Percentiles rank a stretch among this genome's conserved stretches.
These are phyloP conservation scores for Fusarium azukiicola DNA, from an alignment of 2,329 filamentous ascomycete genomes.

Conservation along the genomic window DNA sequence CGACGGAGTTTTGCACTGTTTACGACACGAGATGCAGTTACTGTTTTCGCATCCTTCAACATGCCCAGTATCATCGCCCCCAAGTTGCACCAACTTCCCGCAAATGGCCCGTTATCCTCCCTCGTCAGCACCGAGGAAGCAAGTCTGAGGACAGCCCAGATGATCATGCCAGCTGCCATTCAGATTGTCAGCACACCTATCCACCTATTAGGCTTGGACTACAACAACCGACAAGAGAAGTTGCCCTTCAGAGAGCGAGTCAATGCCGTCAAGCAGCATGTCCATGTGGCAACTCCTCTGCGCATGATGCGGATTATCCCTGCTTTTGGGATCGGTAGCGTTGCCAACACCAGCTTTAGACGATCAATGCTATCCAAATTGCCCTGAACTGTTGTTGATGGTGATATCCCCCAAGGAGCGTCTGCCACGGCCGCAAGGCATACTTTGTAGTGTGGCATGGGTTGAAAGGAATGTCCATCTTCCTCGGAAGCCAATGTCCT, in stretches of 20 bases:
- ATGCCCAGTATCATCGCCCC: slow-evolving; percentile 11
- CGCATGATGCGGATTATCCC: slow-evolving; percentile 37
- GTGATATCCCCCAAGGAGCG: background rate
- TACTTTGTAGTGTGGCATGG: no score
- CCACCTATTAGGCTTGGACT: slow-evolving; percentile 33
- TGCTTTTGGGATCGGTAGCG: slow-evolving; percentile 34
- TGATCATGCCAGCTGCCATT: slow-evolving; percentile 10
- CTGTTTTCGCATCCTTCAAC: slow-evolving; percentile 11
- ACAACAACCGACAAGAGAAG: slow-evolving; percentile 29
- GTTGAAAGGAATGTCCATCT: background rate
- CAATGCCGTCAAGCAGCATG: slow-evolving; percentile 22
- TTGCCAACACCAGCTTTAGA: slow-evolving; percentile 38
- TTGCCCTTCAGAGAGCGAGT: slow-evolving; percentile 28
- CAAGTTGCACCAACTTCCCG: background rate
- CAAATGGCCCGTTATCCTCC: background rate
- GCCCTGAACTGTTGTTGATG: background rate
- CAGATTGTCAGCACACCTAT: slow-evolving; percentile 38
- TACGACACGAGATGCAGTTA: slow-evolving; percentile 4
- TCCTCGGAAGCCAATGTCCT: background rate
- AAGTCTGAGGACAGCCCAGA: background rate
- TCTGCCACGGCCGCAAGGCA: no score
- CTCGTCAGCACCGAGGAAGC: slow-evolving; percentile 3
- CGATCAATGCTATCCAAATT: slow-evolving; percentile 8
- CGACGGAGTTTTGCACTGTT: slow-evolving; percentile 6
- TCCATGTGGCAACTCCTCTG: slow-evolving; percentile 33